These are phyloP conservation scores for Kurtzmaniella quercitrusa DNA, from an alignment of 1,139 yeast species.

Conservation along the genomic window DNA sequence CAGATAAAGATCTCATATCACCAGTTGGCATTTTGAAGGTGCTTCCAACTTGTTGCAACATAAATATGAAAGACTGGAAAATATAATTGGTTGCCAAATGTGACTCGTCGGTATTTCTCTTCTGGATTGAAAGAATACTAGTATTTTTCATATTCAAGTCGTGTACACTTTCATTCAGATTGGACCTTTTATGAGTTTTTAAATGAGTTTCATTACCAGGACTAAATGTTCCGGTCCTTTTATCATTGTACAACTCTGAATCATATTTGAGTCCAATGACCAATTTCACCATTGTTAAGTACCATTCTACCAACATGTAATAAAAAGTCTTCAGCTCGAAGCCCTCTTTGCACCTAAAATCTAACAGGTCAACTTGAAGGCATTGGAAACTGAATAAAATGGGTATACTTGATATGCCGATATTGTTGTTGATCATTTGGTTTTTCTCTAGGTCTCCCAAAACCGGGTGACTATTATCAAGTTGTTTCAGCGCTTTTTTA, in stretches of 20 bases:
- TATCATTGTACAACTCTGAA: constrained; percentile 4
- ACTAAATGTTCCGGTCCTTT: neutral
- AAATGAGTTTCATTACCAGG: neutral
- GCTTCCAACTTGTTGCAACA: constrained; percentile 16
- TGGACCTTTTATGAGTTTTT: constrained; percentile 1
- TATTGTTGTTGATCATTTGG: constrained; percentile 31
- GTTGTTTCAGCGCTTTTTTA: constrained; percentile 7
- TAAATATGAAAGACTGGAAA: constrained; percentile 24
- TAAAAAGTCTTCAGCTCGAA: constrained; percentile 16
- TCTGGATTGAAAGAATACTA: neutral
- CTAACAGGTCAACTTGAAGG: constrained; percentile 15
- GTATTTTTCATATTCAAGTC: constrained; percentile 1
- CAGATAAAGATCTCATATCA: neutral
- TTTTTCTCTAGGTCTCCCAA: constrained; percentile 11
- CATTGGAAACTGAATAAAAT: constrained; percentile 34
- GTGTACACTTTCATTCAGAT: constrained; percentile 4
- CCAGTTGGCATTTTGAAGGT: constrained; percentile 9
- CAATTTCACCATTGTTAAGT: constrained; percentile 33
- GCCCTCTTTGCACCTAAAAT: constrained; percentile 16
- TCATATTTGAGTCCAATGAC: constrained; percentile 19
- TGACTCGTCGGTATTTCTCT: constrained; percentile 3
- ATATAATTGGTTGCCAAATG: constrained; percentile 21
- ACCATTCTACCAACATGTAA: constrained; percentile 36
- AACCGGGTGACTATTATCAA: neutral
- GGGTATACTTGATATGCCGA: constrained; percentile 44